Base-by-base conservation (phyloP, 176 grass and related monocot species). In the Poa pratensis region DNA sequence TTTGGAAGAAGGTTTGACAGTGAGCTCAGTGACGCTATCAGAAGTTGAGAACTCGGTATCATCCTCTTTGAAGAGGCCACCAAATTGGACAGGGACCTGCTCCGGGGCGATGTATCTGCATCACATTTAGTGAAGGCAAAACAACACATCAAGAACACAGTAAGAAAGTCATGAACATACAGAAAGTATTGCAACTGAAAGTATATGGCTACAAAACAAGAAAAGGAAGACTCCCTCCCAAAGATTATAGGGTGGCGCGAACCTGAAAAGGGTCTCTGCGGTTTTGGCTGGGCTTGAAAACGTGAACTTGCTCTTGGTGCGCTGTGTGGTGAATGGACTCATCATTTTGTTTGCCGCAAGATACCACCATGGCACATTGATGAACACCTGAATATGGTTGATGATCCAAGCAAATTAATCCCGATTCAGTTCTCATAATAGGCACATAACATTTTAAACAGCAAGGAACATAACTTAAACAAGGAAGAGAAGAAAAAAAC, bases 291-390 rank as follows among this genome's bases (percentile, higher is more conserved):
- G 91, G 77, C 93, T 87, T 9, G 91, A 89, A 58, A 96, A 89
- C 28, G 94, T 90, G 84, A 99, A 92, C 88, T 99, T 99, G 94
- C 96, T 99, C 86, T 89, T 96, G 68, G 93, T 99, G 83, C 96
- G 92, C 87, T 96, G 91, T 0, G 96, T 96, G 59, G 94, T 82
- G 89, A 99, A 99, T 18, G 96, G 93, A 72, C 90, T 94, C 86
- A 99, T 89, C 90, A 99, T 84, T 51, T 86, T 83, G 79, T 96
- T 94, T 1, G 93, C 90, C 0, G 93, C 96, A 39, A 96, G 80
- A 86, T 96, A 96, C 91, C 93, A 99, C 96, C 96, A 99, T 43
- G 96, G 94, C 37, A 96, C 96, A 80, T 99, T 96, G 78, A 99
- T 96, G 77, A 99, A 99, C 42, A 99, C 88, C 96, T 96, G 46